phyloP scores from a whole-genome alignment of 805 yeast species.

The Priceomyces fermenticarens region DNA sequence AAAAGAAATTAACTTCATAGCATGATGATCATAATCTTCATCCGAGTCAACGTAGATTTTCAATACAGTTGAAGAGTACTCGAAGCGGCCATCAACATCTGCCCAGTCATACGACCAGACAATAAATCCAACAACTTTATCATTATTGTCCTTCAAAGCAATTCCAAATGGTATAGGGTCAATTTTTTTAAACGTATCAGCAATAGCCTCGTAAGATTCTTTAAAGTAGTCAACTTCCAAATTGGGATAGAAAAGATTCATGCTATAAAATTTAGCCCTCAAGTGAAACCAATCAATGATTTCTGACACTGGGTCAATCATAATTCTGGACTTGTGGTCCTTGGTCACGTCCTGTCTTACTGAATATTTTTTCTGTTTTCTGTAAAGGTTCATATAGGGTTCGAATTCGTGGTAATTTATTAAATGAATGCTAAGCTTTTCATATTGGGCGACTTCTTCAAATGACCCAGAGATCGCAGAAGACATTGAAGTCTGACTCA shows the following conservation, averaged over 20 bases:
- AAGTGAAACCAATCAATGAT: constrained; percentile 42
- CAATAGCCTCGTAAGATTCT: constrained; percentile 16
- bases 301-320: constrained; percentile 25
- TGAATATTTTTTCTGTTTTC: constrained; percentile 11
- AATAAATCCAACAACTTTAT: constrained; percentile 24
- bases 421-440: constrained; percentile 10
- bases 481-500: background rate
- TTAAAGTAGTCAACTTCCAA: constrained; percentile 14
- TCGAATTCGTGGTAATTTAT: constrained; percentile 30
- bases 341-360: constrained; percentile 15
- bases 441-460: constrained; percentile 3
- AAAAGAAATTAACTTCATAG: constrained; percentile 12
- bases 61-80: constrained; percentile 19
- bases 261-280: constrained; percentile 31
- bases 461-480: background rate
- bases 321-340: constrained; percentile 30
- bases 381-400: constrained; percentile 18
- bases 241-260: constrained; percentile 15
- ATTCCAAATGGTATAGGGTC: constrained; percentile 35
- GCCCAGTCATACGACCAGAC: constrained; percentile 41
- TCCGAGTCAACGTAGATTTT: constrained; percentile 22
- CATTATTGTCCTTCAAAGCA: constrained; percentile 15
- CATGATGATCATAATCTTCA: constrained; percentile 13
- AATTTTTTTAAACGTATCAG: constrained; percentile 17
- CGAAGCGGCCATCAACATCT: constrained; percentile 13